phyloP scores from a whole-genome alignment of 805 yeast genomes.

The Starmerella davenportii region DNA sequence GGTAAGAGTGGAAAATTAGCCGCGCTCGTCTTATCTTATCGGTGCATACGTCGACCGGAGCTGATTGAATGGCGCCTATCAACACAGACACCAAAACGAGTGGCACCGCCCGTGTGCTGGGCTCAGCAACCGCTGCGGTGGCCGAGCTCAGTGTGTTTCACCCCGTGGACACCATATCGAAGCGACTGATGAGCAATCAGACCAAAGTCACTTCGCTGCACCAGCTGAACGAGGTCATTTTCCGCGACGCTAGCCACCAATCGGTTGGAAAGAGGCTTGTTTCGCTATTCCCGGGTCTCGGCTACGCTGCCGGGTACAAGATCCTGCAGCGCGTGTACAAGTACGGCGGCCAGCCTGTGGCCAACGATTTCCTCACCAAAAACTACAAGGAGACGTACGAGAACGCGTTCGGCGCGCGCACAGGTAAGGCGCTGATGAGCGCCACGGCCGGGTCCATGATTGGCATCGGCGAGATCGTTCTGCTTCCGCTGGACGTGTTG shows the following conservation, averaged over 20 bases:
- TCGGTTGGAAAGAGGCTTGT: slow-evolving; percentile 52
- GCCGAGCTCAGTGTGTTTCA: slow-evolving; percentile 94
- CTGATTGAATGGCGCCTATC: slow-evolving; percentile 18
- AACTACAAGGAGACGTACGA: slow-evolving; percentile 60
- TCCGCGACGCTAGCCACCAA: slow-evolving; percentile 61
- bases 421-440: slow-evolving; percentile 90
- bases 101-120: slow-evolving; percentile 75
- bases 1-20: too few relatives aligned
- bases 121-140: slow-evolving; percentile 97
- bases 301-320: slow-evolving; percentile 94
- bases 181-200: slow-evolving; percentile 84
- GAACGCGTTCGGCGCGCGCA: slow-evolving; percentile 67
- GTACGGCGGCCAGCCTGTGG: slow-evolving; percentile 98
- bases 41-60: too few relatives aligned
- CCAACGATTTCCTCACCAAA: slow-evolving; percentile 70
- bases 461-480: slow-evolving; percentile 88
- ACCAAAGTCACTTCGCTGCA: slow-evolving; percentile 43
- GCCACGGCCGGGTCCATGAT: slow-evolving; percentile 96
- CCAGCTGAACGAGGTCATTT: slow-evolving; percentile 71
- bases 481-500: slow-evolving; percentile 87
- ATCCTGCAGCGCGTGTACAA: slow-evolving; percentile 93
- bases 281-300: slow-evolving; percentile 91
- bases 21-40: too few relatives aligned
- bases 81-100: slow-evolving; percentile 55
- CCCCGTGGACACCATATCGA: slow-evolving; percentile 92